Evolutionary conservation across 768 basidiomycete species (phyloP), one percentile per base, ranked within the genome.

Genomic region (Fomitopsis serialis): DNA sequence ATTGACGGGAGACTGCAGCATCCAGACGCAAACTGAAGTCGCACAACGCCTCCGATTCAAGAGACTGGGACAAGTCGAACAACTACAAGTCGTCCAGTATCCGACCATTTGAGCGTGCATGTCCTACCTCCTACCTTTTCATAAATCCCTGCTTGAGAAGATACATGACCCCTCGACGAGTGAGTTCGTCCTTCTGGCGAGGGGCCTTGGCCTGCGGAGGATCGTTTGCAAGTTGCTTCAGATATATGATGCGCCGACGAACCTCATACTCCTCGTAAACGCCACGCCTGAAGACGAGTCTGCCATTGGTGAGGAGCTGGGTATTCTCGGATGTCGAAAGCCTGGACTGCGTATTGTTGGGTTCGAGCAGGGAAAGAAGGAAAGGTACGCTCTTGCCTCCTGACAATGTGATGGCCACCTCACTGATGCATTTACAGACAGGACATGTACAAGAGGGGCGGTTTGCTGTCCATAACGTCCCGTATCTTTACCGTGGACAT

Each of bases 401-500:
- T 15, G 36, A 42, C 10, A 19, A 40, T 35, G 48, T 46, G 22
- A 34, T 35, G 60, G 27, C 42, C 42, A 12, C 35, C 24, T 32
- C 29, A n/a, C n/a, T 32, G 6, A 32, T n/a, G 24, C 15, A n/a
- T 35, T 46, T 24, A 9, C 44, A 70, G 94, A 62, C 87, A 92
- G 70, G 80, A 81, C 37, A 68, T 98, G 50, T 98, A 98, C 72
- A 86, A 87, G 55, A 78, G 79, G 54, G 96, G 96, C 3, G 95
- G 95, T 4, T 74, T 98, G 1, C 78, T 98, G 46, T 91, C 91
- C 7, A 87, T 98, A 27, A 98, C 97, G 0, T 94, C 92, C 23
- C 84, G 92, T 19, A 98, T 99, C 59, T 74, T 98, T 12, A 89
- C 96, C 22, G 94, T 96, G 50, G 97, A 99, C 66, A 89, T 98